A percentile compares a stretch with the other conserved stretches of the same genome.
Conservation (phyloP, 345 rosid genomes). For the Corymbia maculata region DNA sequence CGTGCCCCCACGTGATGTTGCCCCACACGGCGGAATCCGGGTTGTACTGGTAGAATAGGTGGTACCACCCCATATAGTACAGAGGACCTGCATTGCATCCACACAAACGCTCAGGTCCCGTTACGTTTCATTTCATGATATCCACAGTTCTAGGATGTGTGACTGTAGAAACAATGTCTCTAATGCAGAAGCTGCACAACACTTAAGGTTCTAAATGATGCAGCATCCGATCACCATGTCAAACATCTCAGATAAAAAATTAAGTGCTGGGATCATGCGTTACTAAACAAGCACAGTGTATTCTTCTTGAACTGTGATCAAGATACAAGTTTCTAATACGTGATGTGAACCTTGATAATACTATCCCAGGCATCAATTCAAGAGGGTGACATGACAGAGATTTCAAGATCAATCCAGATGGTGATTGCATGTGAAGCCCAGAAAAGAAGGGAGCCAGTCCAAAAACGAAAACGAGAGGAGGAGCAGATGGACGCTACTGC, state of each 20-base stretch:
- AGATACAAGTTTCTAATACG: neutral
- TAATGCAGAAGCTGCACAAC: neutral
- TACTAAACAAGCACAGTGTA: neutral
- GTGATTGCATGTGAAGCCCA: neutral
- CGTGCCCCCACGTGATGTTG: conserved; percentile 95
- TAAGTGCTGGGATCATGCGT: too few relatives aligned
- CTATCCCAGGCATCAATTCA: neutral
- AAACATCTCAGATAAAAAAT: neutral
- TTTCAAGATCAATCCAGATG: neutral
- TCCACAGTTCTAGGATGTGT: neutral
- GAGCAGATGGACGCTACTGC: neutral
- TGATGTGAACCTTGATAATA: neutral
- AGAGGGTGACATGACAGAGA: neutral
- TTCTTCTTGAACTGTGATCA: neutral
- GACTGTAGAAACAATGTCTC: neutral
- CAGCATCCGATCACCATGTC: neutral
- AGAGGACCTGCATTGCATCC: conserved; percentile 56
- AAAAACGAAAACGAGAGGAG: neutral
- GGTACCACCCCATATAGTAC: conserved; percentile 76
- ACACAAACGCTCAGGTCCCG: neutral
- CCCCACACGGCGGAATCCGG: conserved; percentile 93
- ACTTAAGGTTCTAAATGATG: neutral
- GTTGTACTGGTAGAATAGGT: conserved; percentile 90
- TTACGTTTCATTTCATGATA: neutral
- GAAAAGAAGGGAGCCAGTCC: neutral